These are phyloP conservation scores for Eucalyptus camaldulensis DNA, from an alignment of 345 rosid species.

Conservation along the genomic window DNA sequence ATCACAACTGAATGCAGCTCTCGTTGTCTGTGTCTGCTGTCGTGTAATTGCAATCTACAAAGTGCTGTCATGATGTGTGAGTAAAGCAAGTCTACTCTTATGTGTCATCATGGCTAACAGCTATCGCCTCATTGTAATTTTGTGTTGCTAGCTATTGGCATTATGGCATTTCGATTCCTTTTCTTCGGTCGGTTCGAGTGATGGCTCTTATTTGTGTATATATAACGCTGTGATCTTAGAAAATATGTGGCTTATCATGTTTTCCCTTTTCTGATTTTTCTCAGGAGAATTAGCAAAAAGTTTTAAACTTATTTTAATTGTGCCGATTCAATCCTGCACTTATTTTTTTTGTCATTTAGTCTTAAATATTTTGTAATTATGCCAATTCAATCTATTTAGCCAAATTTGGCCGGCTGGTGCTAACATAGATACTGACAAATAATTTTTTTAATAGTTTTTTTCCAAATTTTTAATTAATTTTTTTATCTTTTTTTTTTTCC, in stretches of 20 bases:
- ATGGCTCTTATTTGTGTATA: not conserved
- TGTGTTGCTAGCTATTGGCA: not conserved
- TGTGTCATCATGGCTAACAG: not conserved
- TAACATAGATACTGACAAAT: accelerated
- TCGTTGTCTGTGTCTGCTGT: not conserved
- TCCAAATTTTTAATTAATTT: too few relatives aligned
- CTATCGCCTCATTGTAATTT: not conserved
- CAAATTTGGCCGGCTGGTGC: accelerated
- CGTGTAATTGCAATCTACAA: not conserved
- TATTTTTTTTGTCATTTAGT: too few relatives aligned
- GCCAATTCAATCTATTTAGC: accelerated
- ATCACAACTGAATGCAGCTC: not conserved
- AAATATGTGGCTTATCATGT: not conserved
- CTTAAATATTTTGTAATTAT: too few relatives aligned
- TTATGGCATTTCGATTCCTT: not conserved
- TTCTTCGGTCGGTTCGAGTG: not conserved
- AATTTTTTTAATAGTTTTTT: too few relatives aligned
- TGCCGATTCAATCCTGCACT: accelerated
- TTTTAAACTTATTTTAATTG: accelerated
- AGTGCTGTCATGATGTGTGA: not conserved
- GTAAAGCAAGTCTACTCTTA: not conserved
- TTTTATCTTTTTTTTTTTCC: too few relatives aligned
- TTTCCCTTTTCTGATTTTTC: not conserved
- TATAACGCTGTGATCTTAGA: not conserved
- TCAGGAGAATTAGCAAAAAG: accelerated